Conservation (phyloP, 2,329 filamentous ascomycete genomes). For the Metarhizium sp. region DNA sequence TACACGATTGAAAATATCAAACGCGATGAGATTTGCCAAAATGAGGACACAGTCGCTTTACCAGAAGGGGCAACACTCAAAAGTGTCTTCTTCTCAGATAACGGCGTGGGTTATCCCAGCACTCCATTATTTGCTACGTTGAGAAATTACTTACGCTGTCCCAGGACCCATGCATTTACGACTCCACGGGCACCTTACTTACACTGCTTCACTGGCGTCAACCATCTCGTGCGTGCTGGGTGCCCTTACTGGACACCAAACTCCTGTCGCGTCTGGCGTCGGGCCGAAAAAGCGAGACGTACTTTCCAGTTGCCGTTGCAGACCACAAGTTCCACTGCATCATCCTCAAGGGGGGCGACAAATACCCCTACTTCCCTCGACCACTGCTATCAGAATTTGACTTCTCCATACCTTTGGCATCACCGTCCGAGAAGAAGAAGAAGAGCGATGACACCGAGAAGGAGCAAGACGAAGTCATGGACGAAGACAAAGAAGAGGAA, state of each 20-base stretch:
- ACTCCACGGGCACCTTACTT: conserved; percentile 80
- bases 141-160: not conserved
- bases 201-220: conserved; percentile 86
- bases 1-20: conserved; percentile 96
- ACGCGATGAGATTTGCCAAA: conserved; percentile 87
- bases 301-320: conserved; percentile 93
- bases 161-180: conserved; percentile 91
- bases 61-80: conserved; percentile 64
- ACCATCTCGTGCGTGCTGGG: conserved; percentile 78
- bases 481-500: conserved; percentile 23
- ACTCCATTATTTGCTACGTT: not conserved
- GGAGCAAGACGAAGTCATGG: conserved; percentile 25
- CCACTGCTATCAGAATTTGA: conserved; percentile 89
- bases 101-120: conserved; percentile 47
- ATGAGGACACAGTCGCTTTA: conserved; percentile 82
- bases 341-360: conserved; percentile 91
- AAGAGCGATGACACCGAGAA: conserved; percentile 24
- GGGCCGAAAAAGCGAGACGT: conserved; percentile 79
- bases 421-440: conserved; percentile 29
- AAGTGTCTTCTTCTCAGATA: conserved; percentile 85
- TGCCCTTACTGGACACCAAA: conserved; percentile 84
- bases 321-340: conserved; percentile 95
- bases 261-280: conserved; percentile 71
- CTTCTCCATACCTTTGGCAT: conserved; percentile 73
- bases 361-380: conserved; percentile 85